These are phyloP conservation scores for Venturia pyrina DNA, from an alignment of 2,329 filamentous ascomycete genomes.

Conservation along the genomic window DNA sequence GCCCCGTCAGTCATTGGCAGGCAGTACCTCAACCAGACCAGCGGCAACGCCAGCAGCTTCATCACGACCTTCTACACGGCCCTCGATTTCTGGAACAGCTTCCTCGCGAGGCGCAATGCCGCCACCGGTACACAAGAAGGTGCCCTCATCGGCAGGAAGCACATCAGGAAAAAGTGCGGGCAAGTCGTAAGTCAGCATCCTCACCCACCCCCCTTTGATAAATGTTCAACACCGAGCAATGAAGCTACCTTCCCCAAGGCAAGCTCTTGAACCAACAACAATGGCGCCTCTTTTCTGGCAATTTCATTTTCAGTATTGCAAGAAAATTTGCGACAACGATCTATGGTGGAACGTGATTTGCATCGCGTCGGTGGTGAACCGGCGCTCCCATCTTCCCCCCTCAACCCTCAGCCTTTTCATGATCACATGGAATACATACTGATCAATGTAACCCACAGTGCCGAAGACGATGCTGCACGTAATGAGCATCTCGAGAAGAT, in stretches of 20 bases:
- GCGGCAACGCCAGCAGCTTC: background rate
- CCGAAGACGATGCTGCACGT: background rate
- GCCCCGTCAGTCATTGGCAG: slow-evolving; percentile 4
- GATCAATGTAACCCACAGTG: background rate
- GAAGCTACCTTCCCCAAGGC: background rate
- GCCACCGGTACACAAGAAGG: background rate
- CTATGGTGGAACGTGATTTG: background rate
- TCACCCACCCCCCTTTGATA: background rate
- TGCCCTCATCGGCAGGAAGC: background rate
- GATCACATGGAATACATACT: background rate
- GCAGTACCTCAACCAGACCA: background rate
- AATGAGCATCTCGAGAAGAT: slow-evolving; percentile 2
- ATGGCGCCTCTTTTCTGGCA: background rate
- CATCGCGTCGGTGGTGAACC: background rate
- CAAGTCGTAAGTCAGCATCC: background rate
- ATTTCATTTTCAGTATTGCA: background rate
- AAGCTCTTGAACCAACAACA: background rate
- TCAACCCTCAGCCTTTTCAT: background rate
- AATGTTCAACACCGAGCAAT: background rate
- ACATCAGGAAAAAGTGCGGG: background rate
- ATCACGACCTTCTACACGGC: background rate
- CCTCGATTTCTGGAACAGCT: background rate
- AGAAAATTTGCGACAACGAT: background rate
- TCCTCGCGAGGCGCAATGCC: background rate
- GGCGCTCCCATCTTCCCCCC: background rate